phyloP scores from a whole-genome alignment of 352 stramenopile genomes.

The Elongisporangium senticosum region DNA sequence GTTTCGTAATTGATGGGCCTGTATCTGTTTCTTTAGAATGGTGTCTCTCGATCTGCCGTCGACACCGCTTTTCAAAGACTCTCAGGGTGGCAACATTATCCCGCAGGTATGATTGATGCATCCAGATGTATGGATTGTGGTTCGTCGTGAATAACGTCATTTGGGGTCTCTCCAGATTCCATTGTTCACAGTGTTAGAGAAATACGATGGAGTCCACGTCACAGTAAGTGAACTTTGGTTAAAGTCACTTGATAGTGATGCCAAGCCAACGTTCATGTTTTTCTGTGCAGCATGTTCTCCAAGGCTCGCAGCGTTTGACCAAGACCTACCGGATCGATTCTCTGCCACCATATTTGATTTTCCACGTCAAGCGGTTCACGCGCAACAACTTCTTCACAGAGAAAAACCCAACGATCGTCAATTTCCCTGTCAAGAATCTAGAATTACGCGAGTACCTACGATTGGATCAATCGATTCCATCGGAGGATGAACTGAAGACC shows the following conservation, averaged over 20 bases:
- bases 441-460: conserved; percentile 91
- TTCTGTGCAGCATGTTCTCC: conserved; percentile 55
- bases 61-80: conserved; percentile 98
- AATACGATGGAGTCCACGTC: conserved; percentile 92
- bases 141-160: background rate
- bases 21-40: conserved; percentile 58
- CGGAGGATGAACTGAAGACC: conserved; percentile 44
- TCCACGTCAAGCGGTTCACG: conserved; percentile 97
- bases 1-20: conserved; percentile 4
- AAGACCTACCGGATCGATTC: conserved; percentile 92
- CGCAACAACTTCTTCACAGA: conserved; percentile 97
- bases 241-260: background rate
- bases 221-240: conserved; percentile 27
- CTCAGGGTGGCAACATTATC: conserved; percentile 95
- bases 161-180: conserved; percentile 71
- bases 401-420: conserved; percentile 99
- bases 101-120: conserved; percentile 59
- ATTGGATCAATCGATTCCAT: conserved; percentile 36
- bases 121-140: background rate
- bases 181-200: conserved; percentile 95
- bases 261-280: conserved; percentile 7
- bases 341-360: conserved; percentile 94
- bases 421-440: conserved; percentile 98
- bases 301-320: conserved; percentile 77
- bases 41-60: conserved; percentile 97